Evolutionary conservation across 169 alveolate genomes (phyloP).

Genomic region (Plasmodium coatneyi): DNA sequence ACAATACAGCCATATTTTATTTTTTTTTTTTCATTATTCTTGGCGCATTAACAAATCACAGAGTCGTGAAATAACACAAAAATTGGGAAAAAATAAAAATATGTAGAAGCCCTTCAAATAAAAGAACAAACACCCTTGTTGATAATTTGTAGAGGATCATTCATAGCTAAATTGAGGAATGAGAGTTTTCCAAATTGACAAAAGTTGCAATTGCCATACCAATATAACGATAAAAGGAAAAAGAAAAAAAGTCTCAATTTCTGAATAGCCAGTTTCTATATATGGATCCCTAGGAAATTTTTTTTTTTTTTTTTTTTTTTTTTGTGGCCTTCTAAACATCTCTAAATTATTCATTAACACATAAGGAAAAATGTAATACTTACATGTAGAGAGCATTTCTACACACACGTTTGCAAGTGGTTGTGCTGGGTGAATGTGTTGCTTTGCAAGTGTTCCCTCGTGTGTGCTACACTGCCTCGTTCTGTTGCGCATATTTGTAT

Average conservation of each 20-base stretch:
- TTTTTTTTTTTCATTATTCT: neutral
- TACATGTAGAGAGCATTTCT: conserved; percentile 2
- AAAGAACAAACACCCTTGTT: neutral
- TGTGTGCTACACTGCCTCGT: neutral
- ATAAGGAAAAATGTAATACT: conserved; percentile 64
- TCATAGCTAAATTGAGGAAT: conserved; percentile 36
- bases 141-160: conserved; percentile 14
- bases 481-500: neutral
- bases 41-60: neutral
- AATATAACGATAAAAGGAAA: conserved; percentile 13
- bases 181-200: conserved; percentile 20
- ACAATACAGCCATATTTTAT: neutral
- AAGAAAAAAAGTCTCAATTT: conserved; percentile 11
- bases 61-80: neutral
- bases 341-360: conserved; percentile 49
- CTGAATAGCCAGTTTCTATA: conserved; percentile 32
- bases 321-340: conserved; percentile 24
- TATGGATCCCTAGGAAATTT: conserved; percentile 36
- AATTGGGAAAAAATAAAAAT: neutral
- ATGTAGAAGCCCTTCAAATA: neutral
- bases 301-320: conserved; percentile 36
- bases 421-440: neutral
- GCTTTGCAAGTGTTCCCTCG: neutral
- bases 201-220: conserved; percentile 8
- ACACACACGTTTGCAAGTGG: neutral